These are phyloP conservation scores for Xylariales sp. DNA, from an alignment of 2,329 filamentous ascomycete species.

Conservation along the genomic window DNA sequence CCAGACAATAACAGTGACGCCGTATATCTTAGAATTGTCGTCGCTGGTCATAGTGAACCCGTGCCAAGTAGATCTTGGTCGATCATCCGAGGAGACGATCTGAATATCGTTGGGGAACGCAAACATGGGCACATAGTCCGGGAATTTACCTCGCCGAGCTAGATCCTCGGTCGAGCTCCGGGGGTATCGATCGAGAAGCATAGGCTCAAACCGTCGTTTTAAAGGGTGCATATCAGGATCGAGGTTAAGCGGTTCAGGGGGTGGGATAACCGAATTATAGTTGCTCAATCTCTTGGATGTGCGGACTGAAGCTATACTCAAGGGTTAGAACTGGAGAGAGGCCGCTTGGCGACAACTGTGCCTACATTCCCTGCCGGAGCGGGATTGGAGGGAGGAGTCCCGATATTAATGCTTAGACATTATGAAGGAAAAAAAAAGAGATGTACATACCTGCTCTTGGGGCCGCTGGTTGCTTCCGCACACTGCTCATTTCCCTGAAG, in stretches of 20 bases:
- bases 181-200: conserved; percentile 89
- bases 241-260: conserved; percentile 82
- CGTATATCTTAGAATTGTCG: conserved; percentile 88
- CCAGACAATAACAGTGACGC: conserved; percentile 90
- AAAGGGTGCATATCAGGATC: conserved; percentile 94
- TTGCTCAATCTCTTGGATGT: conserved; percentile 89
- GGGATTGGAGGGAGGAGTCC: no score
- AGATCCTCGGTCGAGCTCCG: conserved; percentile 77
- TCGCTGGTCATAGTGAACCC: conserved; percentile 97
- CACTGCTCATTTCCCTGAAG: conserved; percentile 90
- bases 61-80: conserved; percentile 96
- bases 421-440: conserved; percentile 7
- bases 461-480: conserved; percentile 77
- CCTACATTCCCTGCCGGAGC: not conserved
- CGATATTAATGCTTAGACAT: no score
- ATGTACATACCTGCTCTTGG: conserved; percentile 65
- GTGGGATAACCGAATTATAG: conserved; percentile 96
- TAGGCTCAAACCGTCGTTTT: conserved; percentile 89
- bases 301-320: conserved; percentile 53
- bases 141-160: conserved; percentile 77
- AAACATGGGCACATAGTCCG: conserved; percentile 99
- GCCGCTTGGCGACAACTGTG: conserved; percentile 12
- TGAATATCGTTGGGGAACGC: conserved; percentile 98
- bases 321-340: conserved; percentile 23
- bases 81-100: conserved; percentile 90